These are phyloP conservation scores for Kodamaea ohmeri DNA, from an alignment of 1,139 yeast species.

Conservation along the genomic window DNA sequence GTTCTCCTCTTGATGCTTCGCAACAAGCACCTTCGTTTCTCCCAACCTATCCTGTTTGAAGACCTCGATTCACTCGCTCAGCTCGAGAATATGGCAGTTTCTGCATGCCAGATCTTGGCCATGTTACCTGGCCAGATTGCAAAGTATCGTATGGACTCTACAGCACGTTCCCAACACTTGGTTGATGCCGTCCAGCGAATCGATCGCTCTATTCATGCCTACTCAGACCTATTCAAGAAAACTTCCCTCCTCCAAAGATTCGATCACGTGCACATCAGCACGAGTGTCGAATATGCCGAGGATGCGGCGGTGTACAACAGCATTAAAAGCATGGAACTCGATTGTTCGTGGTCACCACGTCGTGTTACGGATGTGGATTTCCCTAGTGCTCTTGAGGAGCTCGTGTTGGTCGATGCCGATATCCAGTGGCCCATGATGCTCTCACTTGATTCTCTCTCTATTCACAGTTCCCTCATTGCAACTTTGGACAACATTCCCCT, in stretches of 20 bases:
- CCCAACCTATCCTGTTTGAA: not conserved
- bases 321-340: constrained; percentile 3
- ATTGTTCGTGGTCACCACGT: not conserved
- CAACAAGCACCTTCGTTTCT: constrained; percentile 3
- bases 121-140: constrained; percentile 1
- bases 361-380: constrained; percentile 2
- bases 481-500: not conserved
- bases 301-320: not conserved
- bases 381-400: not conserved
- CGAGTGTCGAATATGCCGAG: not conserved
- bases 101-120: not conserved
- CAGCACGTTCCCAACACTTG: not conserved
- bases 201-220: constrained; percentile 3
- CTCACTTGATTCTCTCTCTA: not conserved
- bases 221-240: constrained; percentile 1
- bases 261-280: constrained; percentile 1
- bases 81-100: constrained; percentile 1
- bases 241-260: constrained; percentile 3
- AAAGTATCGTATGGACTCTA: not conserved
- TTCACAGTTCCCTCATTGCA: not conserved
- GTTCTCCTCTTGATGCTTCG: constrained; percentile 2
- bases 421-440: constrained; percentile 6
- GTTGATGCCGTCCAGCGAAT: constrained; percentile 2
- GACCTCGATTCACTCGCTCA: not conserved
- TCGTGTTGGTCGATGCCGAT: not conserved